Conservation (phyloP, 108 stramenopile species). For the Pseudonitzschia delicatissima region DNA sequence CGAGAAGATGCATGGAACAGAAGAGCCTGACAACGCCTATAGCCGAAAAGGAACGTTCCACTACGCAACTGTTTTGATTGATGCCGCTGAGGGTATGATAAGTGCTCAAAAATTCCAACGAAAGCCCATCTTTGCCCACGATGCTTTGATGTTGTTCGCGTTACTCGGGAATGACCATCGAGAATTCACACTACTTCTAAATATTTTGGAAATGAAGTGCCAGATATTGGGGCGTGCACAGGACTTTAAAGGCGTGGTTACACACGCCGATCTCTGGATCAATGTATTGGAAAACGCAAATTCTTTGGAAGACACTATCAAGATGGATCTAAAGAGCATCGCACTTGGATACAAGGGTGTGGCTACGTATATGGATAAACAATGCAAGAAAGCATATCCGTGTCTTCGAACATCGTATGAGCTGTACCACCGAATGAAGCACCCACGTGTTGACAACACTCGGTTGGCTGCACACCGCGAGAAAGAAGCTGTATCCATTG, state of each 20-base stretch:
- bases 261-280: neutral
- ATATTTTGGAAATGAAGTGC: neutral
- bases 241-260: neutral
- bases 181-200: neutral
- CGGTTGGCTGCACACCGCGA: neutral
- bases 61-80: neutral
- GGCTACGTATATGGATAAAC: neutral
- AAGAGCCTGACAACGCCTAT: neutral
- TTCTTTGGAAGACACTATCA: neutral
- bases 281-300: too few relatives aligned
- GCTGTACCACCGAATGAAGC: neutral
- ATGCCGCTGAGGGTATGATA: neutral
- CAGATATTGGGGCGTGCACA: neutral
- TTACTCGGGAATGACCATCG: too few relatives aligned
- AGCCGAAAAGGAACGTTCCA: neutral
- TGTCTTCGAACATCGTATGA: neutral
- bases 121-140: too few relatives aligned
- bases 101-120: neutral
- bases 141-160: too few relatives aligned
- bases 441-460: neutral
- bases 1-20: neutral
- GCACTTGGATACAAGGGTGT: conserved; percentile 3
- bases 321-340: neutral
- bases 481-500: conserved; percentile 1
- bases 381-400: neutral